Evolutionary conservation across 2,329 filamentous ascomycete genomes (phyloP), one percentile per base, ranked within the genome.

Genomic region (Colletotrichum brevisporum): DNA sequence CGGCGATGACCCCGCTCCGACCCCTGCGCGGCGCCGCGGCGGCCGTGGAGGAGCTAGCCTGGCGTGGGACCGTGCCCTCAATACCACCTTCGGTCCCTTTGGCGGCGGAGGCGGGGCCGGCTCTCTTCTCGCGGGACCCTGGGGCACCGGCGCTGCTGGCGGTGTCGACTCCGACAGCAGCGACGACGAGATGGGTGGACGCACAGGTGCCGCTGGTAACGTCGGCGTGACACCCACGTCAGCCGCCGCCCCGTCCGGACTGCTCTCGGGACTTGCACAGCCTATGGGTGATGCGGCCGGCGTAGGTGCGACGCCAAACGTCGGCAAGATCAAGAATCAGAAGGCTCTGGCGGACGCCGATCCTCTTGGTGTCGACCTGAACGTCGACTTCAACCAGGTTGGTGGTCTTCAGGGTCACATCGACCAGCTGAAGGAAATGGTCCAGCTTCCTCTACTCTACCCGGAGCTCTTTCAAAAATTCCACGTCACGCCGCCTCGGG

Each of bases 341-440:
- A 97, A 97, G 78, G 91, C 94, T 4, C 87, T 98, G 55, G 95
- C 95, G 24, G 96, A 99, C 82, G 94, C 95, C 4, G 96, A 98
- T 77, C 96, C 96, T 52, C 87, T 99, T 4, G 96, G 96, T 10
- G 94, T 99, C 41, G 95, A 98, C 77, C 84, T 95, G 76, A 95
- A 90, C 75, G 94, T 99, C 71, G 95, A 95, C 77, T 98, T 99
- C 78, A 95, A 93, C 79, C 94, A 95, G 73, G 95, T 99, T 64
- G 96, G 96, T 76, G 96, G 96, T 48, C 83, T 99, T 52, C 91
- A 97, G 78, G 92, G 94, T 43, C 95, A 98, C 77, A 98, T 99
- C 77, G 94, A 98, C 77, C 94, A 98, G 79, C 86, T 99, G 71
- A 98, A 99, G 81, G 96, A 99, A 82, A 99, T 99, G 96, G 95